Base-by-base conservation (phyloP, 352 stramenopile genomes). In the Achlya hypogyna region DNA sequence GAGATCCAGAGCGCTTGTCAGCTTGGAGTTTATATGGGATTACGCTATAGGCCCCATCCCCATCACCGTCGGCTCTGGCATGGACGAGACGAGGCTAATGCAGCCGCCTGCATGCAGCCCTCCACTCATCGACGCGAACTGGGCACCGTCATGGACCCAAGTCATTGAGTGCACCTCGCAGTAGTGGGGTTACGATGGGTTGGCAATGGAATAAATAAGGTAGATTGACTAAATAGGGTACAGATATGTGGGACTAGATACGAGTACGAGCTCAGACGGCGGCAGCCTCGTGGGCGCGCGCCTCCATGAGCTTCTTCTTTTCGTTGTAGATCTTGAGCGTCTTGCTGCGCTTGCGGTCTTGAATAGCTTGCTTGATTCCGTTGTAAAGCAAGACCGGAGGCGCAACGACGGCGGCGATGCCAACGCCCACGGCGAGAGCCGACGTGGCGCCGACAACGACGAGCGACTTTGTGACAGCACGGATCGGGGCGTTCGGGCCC, bases 301-400 rank as follows among this genome's bases (percentile, higher is more conserved):
- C 27, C 35, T 16, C n/a, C 40, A 54, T 47, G 31, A 67, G 40
- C 20, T 58, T 58, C 32, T 54, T 54, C 49, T 54, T 54, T 54
- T 54, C 49, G 29, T 34, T 54, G 49, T 54, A 54, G 49, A 54
- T 28, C 29, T 67, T 67, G 42, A 67, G n/a, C 0, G 60, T 58
- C 31, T 67, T 67, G 29, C 34, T 47, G 18, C 51, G 51, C 53
- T 63, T 69, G 43, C 35, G 63, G 20, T 45, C 10, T n/a, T 63
- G 49, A 4, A 64, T 23, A 23, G 74, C 72, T 45, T 79, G 72
- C 51, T 82, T 86, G 34, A 68, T 71, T 63, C 81, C 80, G 62
- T 88, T 77, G 62, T 77, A 84, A 12, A 79, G 76, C 23, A 93
- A 31, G n/a, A 91, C 63, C 16, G 84, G 80, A 2, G 84, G 84